Base-by-base conservation (phyloP, 441 rosid genomes). In the Brassica hybrid region DNA sequence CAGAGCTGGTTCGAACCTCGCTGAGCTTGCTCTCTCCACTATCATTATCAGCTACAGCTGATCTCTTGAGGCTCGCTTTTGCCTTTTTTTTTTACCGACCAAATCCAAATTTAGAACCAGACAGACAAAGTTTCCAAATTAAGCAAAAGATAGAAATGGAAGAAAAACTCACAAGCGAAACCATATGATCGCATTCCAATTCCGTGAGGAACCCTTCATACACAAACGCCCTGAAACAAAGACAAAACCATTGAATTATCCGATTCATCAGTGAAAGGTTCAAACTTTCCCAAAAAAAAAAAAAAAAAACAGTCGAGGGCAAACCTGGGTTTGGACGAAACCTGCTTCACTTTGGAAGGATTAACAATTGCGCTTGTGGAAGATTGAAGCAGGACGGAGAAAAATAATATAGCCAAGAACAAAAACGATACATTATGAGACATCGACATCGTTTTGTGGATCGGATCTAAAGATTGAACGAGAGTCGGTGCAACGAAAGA, bases 1-100 rank as follows among this genome's bases (percentile, higher is more conserved):
- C 98, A 3, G 98, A 93, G 82, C 98, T 93, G 11, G 97, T 93
- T 23, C 97, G 84, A 74, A 93, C 98, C 69, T 93, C 88, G 62
- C 93, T 91, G 11, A 88, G 83, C 76, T 85, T 85, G 83, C 96
- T 87, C 88, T 87, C 74, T 72, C 98, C 98, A 69, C 90, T 91
- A 43, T 75, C 8, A 76, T 91, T 88, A 86, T 93, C 98, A 4
- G 98, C 98, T 4, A 93, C 98, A 0, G 98, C 91, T 11, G 98
- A 93, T 85, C 94, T 89, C 88, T 88, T 92, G 65, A 92, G 85
- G 88, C 83, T 87, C 67, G 91, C 69, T 85, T 88, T 92, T 41
- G 95, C 97, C 97, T 91, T 43, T 45, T 32, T 11, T 13, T 1
- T 8, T 36, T 36, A 1, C 54, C 38, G 5, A 17, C 6, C 4